These are phyloP conservation scores for Solanum habrochaites DNA, from an alignment of 257 asterid genomes.

Conservation along the genomic window DNA sequence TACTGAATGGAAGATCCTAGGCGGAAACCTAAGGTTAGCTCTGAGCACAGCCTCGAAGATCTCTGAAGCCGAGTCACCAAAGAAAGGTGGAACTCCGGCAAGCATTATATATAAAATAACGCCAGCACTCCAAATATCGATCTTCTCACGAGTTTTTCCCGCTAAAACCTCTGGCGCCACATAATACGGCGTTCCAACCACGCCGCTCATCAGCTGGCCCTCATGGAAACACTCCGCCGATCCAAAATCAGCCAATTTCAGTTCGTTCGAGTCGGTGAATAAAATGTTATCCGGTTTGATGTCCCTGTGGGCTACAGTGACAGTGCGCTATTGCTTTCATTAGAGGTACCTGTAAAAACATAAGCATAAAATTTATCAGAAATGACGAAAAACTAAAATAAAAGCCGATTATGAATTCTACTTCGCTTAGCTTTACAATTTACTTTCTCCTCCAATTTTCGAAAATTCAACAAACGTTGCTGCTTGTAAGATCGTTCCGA, in stretches of 20 bases:
- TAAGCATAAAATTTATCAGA: background rate
- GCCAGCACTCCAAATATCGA: slow-evolving; percentile 34
- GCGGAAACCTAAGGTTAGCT: slow-evolving; percentile 25
- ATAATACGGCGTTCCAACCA: slow-evolving; percentile 32
- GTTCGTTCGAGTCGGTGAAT: slow-evolving; percentile 34
- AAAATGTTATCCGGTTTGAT: slow-evolving; percentile 72
- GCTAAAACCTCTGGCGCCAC: slow-evolving; percentile 26
- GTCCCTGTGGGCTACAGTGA: slow-evolving; percentile 73
- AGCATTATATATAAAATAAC: slow-evolving; percentile 23
- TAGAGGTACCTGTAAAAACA: slow-evolving; percentile 32
- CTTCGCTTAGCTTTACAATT: background rate
- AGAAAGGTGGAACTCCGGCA: slow-evolving; percentile 29
- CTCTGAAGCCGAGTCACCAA: slow-evolving; percentile 20
- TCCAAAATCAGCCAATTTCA: slow-evolving; percentile 75
- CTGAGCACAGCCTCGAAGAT: slow-evolving; percentile 24
- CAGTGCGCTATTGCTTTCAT: slow-evolving; percentile 77
- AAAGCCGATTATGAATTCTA: background rate
- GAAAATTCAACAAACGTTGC: background rate
- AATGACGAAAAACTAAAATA: background rate
- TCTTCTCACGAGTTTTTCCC: slow-evolving; percentile 13
- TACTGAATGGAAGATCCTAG: slow-evolving; percentile 7
- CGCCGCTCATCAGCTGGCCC: slow-evolving; percentile 19
- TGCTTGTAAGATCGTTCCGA: background rate
- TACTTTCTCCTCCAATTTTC: background rate
- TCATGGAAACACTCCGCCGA: slow-evolving; percentile 48